Evolutionary conservation across 805 yeast species (phyloP), one percentile per base, ranked within the genome.

Genomic region (Priceomyces fermenticarens): DNA sequence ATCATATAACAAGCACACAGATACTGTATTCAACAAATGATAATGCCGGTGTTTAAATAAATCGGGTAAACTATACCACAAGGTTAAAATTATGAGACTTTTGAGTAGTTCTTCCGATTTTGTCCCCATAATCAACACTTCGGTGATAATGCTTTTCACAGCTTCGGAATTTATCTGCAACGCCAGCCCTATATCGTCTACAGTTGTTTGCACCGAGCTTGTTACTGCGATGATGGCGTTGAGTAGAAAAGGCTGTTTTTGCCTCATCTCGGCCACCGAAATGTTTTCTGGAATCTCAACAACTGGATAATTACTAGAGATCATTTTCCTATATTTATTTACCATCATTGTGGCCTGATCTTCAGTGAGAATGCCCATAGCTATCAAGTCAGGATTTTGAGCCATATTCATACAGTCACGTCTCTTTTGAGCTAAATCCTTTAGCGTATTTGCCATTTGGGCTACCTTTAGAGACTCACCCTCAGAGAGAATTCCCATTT

Each of bases 51-150:
- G 85, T 47, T 81, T 85, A 48, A 86, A 85, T 50, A 86, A 67
- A 59, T 88, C 96, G 0, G 96, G 86, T 3, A 87, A 77, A 48
- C 85, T 86, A 56, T 88, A 88, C 96, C 96, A 89, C 23, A 83
- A 60, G 17, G 85, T 75, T 39, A 85, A 65, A 4, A 86, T 53
- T 13, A 85, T 55, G 37, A 85, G 63, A 13, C 82, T 65, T 56
- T 83, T 81, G 30, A 88, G 64, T 29, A 87, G 60, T 56, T 87
- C 90, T 12, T 81, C 61, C 5, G 81, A 73, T 62, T 87, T 89
- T 41, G 78, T 72, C 13, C 96, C 96, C 17, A 76, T 68, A 7
- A 83, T 72, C 61, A 88, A 61, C 9, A 83, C 73, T 52, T 88
- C 90, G 37, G 75, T 63, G 9, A 79, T 58, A 11, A 81, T 53